Conservation (phyloP, 2,329 filamentous ascomycete species). For the Nothomitra cinnamomea region DNA sequence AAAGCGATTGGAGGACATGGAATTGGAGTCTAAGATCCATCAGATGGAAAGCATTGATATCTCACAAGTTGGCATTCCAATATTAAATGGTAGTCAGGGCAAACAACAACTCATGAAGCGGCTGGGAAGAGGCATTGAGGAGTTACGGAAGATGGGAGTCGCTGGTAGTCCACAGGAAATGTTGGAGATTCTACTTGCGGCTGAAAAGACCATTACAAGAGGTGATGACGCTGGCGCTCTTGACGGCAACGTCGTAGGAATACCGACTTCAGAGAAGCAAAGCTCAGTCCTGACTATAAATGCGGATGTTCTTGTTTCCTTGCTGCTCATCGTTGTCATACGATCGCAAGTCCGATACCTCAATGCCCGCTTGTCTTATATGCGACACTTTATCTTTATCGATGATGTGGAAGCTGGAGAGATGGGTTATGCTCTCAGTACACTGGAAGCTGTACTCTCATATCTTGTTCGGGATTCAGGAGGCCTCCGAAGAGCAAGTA, state of each 20-base stretch:
- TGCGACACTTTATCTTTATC: conserved; percentile 93
- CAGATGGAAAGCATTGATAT: conserved; percentile 92
- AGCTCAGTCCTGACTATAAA: conserved; percentile 48
- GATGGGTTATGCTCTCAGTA: conserved; percentile 89
- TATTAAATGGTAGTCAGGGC: conserved; percentile 58
- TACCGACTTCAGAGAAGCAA: conserved; percentile 32
- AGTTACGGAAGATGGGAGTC: conserved; percentile 70
- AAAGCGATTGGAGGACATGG: conserved; percentile 65
- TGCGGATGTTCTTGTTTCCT: conserved; percentile 81
- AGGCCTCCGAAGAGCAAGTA: conserved; percentile 67
- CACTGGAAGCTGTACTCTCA: conserved; percentile 81
- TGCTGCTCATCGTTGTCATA: conserved; percentile 84
- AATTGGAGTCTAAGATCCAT: conserved; percentile 75
- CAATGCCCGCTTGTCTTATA: conserved; percentile 79
- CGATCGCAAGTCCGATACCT: conserved; percentile 74
- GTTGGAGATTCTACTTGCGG: conserved; percentile 63
- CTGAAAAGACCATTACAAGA: conserved; percentile 62
- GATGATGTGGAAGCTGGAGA: conserved; percentile 95
- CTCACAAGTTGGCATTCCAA: conserved; percentile 77
- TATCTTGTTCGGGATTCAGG: conserved; percentile 75
- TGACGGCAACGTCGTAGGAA: conserved; percentile 18
- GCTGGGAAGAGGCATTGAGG: conserved; percentile 62
- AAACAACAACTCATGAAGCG: conserved; percentile 70
- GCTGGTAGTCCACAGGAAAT: conserved; percentile 76
- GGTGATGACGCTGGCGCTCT: conserved; percentile 24